Conservation (phyloP, 2,329 filamentous ascomycete species). For the Hypoxylon sp. region DNA sequence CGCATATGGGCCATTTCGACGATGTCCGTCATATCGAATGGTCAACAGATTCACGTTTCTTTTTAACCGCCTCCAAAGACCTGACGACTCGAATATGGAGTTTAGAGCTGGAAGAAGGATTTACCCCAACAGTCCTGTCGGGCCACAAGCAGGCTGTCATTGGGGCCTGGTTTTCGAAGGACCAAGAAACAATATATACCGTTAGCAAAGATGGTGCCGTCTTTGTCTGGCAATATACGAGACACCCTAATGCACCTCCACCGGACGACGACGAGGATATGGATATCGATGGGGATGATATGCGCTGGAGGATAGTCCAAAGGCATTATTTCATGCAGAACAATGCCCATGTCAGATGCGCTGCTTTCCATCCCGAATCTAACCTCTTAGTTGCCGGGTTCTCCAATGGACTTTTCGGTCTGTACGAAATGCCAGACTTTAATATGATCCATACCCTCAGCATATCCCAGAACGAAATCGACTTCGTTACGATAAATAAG, state of each 20-base stretch:
- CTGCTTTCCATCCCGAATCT: slow-evolving; percentile 87
- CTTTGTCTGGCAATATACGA: slow-evolving; percentile 90
- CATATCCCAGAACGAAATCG: slow-evolving; percentile 97
- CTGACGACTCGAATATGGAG: slow-evolving; percentile 97
- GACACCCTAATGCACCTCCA: slow-evolving; percentile 67
- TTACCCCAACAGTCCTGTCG: slow-evolving; percentile 88
- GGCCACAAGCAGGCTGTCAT: slow-evolving; percentile 92
- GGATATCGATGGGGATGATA: slow-evolving; percentile 73
- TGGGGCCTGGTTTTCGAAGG: slow-evolving; percentile 95
- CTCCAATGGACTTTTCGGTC: slow-evolving; percentile 90
- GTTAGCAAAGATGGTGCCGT: slow-evolving; percentile 97
- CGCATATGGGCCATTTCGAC: slow-evolving; percentile 91
- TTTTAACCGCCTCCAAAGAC: slow-evolving; percentile 92
- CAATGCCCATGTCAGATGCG: slow-evolving; percentile 86
- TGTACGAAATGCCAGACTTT: slow-evolving; percentile 97
- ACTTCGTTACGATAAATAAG: slow-evolving; percentile 93
- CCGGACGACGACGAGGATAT: slow-evolving; percentile 72
- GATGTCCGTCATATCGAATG: slow-evolving; percentile 88
- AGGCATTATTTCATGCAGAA: slow-evolving; percentile 95
- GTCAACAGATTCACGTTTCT: slow-evolving; percentile 96
- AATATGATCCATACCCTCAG: slow-evolving; percentile 92
- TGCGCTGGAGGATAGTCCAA: slow-evolving; percentile 92
- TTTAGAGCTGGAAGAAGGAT: slow-evolving; percentile 85
- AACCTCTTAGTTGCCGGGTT: slow-evolving; percentile 97
- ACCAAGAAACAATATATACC: slow-evolving; percentile 96